Evolutionary conservation across 2,329 filamentous ascomycete genomes (phyloP), one percentile per base, ranked within the genome.

Genomic region (Pezicula neosporulosa): DNA sequence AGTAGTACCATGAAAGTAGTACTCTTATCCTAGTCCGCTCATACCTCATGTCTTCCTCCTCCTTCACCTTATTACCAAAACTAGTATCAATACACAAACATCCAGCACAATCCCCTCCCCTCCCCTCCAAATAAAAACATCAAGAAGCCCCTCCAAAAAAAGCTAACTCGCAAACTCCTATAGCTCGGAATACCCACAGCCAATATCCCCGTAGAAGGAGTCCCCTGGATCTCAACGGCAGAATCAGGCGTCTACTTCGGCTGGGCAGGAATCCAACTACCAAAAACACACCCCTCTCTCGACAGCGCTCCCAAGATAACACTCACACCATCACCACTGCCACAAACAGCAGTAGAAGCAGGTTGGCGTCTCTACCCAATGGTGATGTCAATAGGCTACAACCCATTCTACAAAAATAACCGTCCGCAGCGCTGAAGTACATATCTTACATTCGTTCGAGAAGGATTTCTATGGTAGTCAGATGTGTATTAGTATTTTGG

Each of bases 361-460:
- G 49, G 56, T 39, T 71, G 62, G 62, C 63, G 66, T 42, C 75
- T 94, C 51, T 90, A 86, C 70, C 90, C 90, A 1, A 94, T 95
- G 80, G 91, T 96, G 59, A 89, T 97, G 86, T 90, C 85, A 55
- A 93, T 97, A 59, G 94, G 94, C 42, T 97, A 92, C 80, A 99
- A 97, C 71, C 94, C 94, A 0, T 97, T 92, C 73, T 99, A 96
- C 80, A 91, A 92, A 68, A 97, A 99, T 77, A 85, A 85, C 80
- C 4, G 83, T 89, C 44, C 85, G 90, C 56, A 90, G 83, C 56
- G 91, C 94, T 47, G 91, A 96, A 77, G 91, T 96, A 51, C 91
- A 96, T 72, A 81, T 99, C 49, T 80, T 99, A 70, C 85, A 90
- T 64, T 69, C 77, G 41, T 96, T 97, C 68, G 69, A 72, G 2